Evolutionary conservation across 768 basidiomycete genomes (phyloP).

Genomic region (Lentinula boryana): DNA sequence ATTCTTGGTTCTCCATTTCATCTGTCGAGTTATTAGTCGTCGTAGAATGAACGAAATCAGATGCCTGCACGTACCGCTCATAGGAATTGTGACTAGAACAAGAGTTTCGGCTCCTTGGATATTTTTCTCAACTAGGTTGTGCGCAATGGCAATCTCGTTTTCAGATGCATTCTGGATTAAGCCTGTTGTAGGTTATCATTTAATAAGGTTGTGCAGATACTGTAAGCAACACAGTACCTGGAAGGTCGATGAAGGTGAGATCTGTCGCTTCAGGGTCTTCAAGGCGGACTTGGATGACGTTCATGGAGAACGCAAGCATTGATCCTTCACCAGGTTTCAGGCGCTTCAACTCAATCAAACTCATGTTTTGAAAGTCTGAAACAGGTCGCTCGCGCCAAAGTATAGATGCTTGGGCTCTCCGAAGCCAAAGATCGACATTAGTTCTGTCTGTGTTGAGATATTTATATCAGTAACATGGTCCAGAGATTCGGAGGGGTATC

Average conservation of each 20-base stretch:
- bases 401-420: slow-evolving; percentile 56
- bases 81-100: slow-evolving; percentile 37
- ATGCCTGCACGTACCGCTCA: slow-evolving; percentile 25
- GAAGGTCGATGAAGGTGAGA: slow-evolving; percentile 16
- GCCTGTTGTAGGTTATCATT: slow-evolving; percentile 16
- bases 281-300: slow-evolving; percentile 10
- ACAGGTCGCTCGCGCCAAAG: slow-evolving; percentile 32
- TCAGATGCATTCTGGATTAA: slow-evolving; percentile 29
- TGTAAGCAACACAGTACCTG: slow-evolving; percentile 5
- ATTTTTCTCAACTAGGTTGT: neutral
- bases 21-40: slow-evolving; percentile 19
- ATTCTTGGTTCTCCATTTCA: slow-evolving; percentile 42
- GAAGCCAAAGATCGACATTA: slow-evolving; percentile 45
- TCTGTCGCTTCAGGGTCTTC: slow-evolving; percentile 12
- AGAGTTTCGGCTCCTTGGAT: slow-evolving; percentile 23
- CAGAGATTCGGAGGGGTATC: neutral
- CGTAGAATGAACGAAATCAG: neutral
- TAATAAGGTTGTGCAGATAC: neutral
- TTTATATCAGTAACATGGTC: neutral
- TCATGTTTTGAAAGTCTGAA: slow-evolving; percentile 19
- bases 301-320: slow-evolving; percentile 12
- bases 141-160: neutral
- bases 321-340: neutral
- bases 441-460: slow-evolving; percentile 27
- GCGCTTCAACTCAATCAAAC: slow-evolving; percentile 13